phyloP scores from a whole-genome alignment of 108 stramenopile genomes.

The Stephanodiscus minutulus region DNA sequence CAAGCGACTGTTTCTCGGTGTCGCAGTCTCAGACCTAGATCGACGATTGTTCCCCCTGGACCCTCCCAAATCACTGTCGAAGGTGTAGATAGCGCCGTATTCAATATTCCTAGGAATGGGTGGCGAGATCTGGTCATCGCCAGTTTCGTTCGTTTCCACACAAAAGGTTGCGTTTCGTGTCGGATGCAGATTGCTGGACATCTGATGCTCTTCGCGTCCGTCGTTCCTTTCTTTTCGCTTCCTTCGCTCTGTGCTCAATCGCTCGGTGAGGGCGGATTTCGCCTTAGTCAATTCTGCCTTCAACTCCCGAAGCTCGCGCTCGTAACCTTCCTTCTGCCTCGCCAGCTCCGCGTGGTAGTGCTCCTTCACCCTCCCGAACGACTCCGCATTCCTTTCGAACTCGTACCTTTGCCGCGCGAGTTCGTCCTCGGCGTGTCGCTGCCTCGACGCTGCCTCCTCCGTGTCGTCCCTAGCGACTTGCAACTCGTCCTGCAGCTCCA shows the following conservation, averaged over 20 bases:
- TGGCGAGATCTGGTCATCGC: constrained; percentile 6
- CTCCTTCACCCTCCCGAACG: constrained; percentile 34
- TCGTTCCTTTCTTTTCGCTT: not conserved
- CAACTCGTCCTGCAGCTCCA: constrained; percentile 31
- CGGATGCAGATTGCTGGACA: not conserved
- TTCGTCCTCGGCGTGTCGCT: constrained; percentile 18
- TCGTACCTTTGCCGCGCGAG: constrained; percentile 23
- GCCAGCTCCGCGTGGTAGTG: constrained; percentile 26
- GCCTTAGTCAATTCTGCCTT: constrained; percentile 3
- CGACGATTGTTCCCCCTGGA: not conserved
- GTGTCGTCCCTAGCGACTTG: constrained; percentile 17
- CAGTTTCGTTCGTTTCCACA: not conserved
- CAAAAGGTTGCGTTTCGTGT: not conserved
- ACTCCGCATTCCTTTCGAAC: constrained; percentile 29
- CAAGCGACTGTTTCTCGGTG: constrained; percentile 2
- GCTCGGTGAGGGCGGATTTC: not conserved
- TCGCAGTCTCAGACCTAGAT: not conserved
- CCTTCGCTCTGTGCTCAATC: not conserved
- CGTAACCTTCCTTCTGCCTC: constrained; percentile 11
- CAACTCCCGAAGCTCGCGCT: constrained; percentile 15
- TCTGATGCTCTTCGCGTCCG: not conserved
- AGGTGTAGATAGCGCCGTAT: not conserved
- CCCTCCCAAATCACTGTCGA: constrained; percentile 7
- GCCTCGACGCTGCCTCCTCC: constrained; percentile 16
- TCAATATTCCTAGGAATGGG: constrained; percentile 16